Evolutionary conservation across 1,139 yeast genomes (phyloP), one percentile per base, ranked within the genome.

Genomic region (Chernovozyma sophiae-reginae): DNA sequence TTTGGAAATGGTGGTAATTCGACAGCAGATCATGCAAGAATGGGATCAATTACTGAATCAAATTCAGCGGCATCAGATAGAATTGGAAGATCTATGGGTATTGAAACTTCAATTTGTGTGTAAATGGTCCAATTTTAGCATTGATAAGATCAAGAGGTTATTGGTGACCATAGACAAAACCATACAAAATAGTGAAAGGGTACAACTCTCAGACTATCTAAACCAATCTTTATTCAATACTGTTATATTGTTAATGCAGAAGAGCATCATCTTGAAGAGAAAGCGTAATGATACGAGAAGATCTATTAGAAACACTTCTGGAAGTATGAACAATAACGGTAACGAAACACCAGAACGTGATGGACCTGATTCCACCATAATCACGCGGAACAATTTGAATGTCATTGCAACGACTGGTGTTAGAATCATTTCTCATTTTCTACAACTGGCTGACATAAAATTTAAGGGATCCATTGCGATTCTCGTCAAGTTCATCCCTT

Each of bases 1-100:
- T 41, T 44, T 71, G 4, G 63, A 59, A 10, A 48, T 65, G 30
- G 40, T 17, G 4, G 8, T 8, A 5, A n/a, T 31, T 12, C 25
- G 38, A 20, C 17, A 34, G 2, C 18, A 17, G 13, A 19, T 37
- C 8, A 8, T 17, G 38, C 32, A 24, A 23, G 42, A 36, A 43
- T 49, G 34, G 51, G 36, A 23, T 43, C 44, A 26, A 26, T 26
- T 26, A 6, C 29, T 26, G 29, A 16, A 6, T 16, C 17, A 33
- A 5, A n/a, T 28, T 16, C 22, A 13, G 11, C 32, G 23, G 13
- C 3, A 22, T 18, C 16, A 25, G 25, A 12, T 11, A 7, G 15
- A 18, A 4, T 12, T 23, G 14, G 17, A 6, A 15, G 34, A 25
- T 23, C 26, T n/a, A 35, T 48, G 52, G 59, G 39, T 42, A 37